Evolutionary conservation across 1,284 basidiomycete species (phyloP), one percentile per base, ranked within the genome.

Genomic region (Agaricales sp.): DNA sequence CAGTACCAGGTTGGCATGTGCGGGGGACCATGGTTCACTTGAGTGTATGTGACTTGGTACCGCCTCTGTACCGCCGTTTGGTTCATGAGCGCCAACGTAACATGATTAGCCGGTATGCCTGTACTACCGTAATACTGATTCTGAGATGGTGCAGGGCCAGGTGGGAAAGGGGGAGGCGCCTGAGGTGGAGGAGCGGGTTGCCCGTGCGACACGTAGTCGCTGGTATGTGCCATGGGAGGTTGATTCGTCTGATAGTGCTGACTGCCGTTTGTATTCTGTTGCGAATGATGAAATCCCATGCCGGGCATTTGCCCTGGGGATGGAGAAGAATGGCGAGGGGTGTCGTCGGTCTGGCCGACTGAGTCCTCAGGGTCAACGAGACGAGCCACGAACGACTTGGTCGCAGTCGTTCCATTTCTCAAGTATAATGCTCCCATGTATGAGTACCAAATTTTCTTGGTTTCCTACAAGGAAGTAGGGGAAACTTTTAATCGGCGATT

Each of bases 1-100:
- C 77, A 77, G 3, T 64, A 66, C 78, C 78, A 80, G 1, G 63
- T 69, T 4, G 78, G 78, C 38, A 65, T 61, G 53, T 80, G 78
- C 11, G 73, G 51, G 23, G 69, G 74, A 2, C 78, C 78, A n/a
- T 55, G 57, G 25, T 67, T 63, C 43, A 67, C 61, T 11, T 67
- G 67, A 8, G 63, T 55, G 62, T 77, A 80, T 18, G 62, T 66
- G 14, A 77, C 61, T 3, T 44, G 30, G 21, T 65, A 48, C 4
- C 68, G 64, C 22, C 62, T 69, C 52, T 75, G 73, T 2, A 60
- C 50, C 18, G 77, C 78, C 1, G 69, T 73, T 58, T 80, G 75
- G 51, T 80, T 77, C 23, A 80, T 65, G 18, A 72, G 58, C 1
- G 73, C 68, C 35, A 80, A 54, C 2, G 68, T 63, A 21, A 73